Evolutionary conservation across 2,329 filamentous ascomycete genomes (phyloP).

Genomic region (Clarireedia homoeocarpa): DNA sequence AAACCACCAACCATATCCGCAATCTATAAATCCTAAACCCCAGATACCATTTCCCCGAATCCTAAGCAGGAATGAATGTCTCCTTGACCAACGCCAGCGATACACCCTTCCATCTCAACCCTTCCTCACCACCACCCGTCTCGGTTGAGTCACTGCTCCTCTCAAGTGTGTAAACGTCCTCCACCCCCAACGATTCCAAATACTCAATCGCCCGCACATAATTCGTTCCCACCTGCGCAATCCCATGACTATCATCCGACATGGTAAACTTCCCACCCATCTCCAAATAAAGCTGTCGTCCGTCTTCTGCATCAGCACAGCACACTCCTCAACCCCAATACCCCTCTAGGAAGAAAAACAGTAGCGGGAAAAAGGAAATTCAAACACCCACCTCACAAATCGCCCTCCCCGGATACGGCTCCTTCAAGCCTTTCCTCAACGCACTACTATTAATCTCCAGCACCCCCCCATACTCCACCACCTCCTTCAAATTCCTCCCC

Average conservation of each 20-base stretch:
- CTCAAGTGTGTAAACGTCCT: constrained; percentile 41
- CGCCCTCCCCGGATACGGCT: constrained; percentile 77
- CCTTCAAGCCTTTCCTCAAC: constrained; percentile 78
- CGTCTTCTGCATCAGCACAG: background rate
- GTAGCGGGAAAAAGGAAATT: background rate
- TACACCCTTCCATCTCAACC: constrained; percentile 12
- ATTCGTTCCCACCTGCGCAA: constrained; percentile 80
- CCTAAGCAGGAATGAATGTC: constrained; percentile 15
- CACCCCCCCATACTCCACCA: constrained; percentile 68
- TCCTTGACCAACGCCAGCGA: constrained; percentile 15
- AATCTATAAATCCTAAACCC: too few species aligned
- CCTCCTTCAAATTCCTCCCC: constrained; percentile 63
- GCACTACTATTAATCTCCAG: constrained; percentile 86
- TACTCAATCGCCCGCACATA: constrained; percentile 66
- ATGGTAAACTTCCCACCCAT: constrained; percentile 79
- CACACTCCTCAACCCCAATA: background rate
- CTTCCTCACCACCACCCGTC: background rate
- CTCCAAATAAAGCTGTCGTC: constrained; percentile 49
- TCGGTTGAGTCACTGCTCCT: background rate
- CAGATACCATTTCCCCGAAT: too few species aligned
- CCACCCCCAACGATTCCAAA: constrained; percentile 57
- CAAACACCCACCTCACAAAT: constrained; percentile 52
- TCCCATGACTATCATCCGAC: constrained; percentile 90
- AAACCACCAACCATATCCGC: too few species aligned
- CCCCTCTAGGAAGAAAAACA: background rate